Percentiles rank a stretch among this genome's conserved stretches.
phyloP scores from a whole-genome alignment of 805 yeast species.

The Komagataella pseudopastoris region DNA sequence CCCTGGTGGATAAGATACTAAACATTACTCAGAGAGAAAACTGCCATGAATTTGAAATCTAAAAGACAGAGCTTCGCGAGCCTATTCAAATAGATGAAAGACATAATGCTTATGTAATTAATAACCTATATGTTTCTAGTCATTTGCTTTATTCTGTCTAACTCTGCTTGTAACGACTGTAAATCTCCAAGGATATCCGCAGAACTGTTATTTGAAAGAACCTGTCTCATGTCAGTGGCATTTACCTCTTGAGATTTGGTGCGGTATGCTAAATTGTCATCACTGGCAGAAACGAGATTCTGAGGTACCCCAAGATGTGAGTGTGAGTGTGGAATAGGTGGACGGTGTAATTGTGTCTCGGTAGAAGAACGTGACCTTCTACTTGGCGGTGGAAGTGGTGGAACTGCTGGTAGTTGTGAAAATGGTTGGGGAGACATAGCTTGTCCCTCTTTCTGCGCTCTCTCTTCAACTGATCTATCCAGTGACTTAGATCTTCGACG shows the following conservation, averaged over 20 bases:
- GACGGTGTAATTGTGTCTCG: constrained; percentile 22
- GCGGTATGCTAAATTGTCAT: constrained; percentile 5
- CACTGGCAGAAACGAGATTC: constrained; percentile 3
- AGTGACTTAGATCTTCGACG: background rate
- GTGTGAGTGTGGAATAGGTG: constrained; percentile 12
- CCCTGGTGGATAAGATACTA: background rate
- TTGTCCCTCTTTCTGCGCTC: background rate
- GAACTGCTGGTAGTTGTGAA: constrained; percentile 5
- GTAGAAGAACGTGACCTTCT: constrained; percentile 2
- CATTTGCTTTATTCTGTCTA: constrained; percentile 21
- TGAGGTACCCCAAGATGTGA: background rate
- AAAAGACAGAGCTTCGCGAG: background rate
- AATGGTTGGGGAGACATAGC: background rate
- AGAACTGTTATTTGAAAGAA: background rate
- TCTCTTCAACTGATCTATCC: background rate
- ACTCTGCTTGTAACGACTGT: constrained; percentile 56
- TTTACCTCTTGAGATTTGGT: background rate
- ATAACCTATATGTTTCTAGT: background rate
- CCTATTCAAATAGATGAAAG: background rate
- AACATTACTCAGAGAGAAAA: background rate
- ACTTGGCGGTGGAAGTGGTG: constrained; percentile 7
- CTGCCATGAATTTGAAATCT: background rate
- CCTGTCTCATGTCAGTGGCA: background rate
- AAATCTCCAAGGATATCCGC: constrained; percentile 40
- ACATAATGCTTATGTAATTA: background rate